Evolutionary conservation across 139 green algal species (phyloP).

Genomic region (Chlamydomonas sphaeroides): DNA sequence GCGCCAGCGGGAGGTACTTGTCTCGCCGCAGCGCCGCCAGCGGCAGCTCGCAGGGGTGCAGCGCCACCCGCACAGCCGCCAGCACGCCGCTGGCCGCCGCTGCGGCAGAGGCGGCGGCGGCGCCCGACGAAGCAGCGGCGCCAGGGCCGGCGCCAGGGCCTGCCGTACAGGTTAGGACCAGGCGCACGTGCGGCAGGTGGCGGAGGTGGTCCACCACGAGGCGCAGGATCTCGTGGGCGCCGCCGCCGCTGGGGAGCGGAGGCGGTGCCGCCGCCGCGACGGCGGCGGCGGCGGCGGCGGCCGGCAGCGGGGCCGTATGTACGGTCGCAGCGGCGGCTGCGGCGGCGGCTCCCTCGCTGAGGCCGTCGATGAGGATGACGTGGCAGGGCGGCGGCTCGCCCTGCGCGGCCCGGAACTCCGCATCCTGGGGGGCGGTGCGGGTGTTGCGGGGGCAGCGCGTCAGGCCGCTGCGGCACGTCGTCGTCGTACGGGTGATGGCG

Average conservation of each 20-base stretch:
- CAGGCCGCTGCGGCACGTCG: no score
- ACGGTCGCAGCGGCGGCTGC: neutral
- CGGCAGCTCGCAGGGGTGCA: constrained; percentile 9
- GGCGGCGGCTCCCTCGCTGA: constrained; percentile 20
- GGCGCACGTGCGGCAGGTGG: constrained; percentile 2
- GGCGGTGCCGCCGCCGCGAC: neutral
- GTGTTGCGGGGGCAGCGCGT: no score
- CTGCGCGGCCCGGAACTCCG: neutral
- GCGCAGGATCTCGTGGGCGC: constrained; percentile 6
- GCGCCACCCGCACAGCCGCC: neutral
- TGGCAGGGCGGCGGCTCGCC: neutral
- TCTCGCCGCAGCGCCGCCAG: constrained; percentile 24
- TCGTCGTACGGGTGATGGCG: no score
- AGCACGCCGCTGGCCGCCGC: neutral
- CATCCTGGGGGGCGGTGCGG: neutral
- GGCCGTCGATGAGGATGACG: constrained; percentile 22
- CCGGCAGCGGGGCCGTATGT: no score
- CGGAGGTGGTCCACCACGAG: constrained; percentile 25
- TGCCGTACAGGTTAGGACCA: constrained; percentile 28
- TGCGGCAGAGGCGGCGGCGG: no score
- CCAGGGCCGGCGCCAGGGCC: no score
- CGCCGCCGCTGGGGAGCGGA: neutral
- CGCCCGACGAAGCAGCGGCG: no score
- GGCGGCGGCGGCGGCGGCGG: neutral
- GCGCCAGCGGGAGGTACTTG: constrained; percentile 22